Conservation (phyloP, 805 yeast genomes). For the Candida khao-thaluensis region DNA sequence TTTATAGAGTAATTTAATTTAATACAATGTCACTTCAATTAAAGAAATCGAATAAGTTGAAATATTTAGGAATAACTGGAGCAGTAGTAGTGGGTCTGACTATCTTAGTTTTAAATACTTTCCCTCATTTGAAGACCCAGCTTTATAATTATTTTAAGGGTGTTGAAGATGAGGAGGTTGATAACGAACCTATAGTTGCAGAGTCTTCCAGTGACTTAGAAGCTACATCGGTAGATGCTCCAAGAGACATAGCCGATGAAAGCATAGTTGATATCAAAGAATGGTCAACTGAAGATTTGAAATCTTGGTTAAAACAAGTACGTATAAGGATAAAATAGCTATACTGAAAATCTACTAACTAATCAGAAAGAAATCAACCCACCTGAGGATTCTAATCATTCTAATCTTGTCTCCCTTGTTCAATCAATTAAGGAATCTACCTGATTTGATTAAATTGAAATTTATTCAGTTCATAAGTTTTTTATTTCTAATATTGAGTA, state of each 20-base stretch:
- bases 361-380: conserved; percentile 46
- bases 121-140: conserved; percentile 46
- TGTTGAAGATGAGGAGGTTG: conserved; percentile 19
- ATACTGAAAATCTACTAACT: conserved; percentile 9
- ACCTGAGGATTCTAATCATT: conserved; percentile 46
- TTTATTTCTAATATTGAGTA: neutral
- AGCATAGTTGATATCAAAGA: conserved; percentile 28
- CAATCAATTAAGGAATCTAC: conserved; percentile 36
- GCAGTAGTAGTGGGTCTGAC: conserved; percentile 45
- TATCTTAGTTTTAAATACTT: conserved; percentile 43
- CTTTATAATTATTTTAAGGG: conserved; percentile 24
- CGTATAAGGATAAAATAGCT: conserved; percentile 19
- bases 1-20: no score
- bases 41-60: conserved; percentile 16
- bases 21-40: conserved; percentile 13
- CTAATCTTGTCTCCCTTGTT: conserved; percentile 48
- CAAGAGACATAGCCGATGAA: conserved; percentile 16
- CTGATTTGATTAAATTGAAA: conserved; percentile 16
- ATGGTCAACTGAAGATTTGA: conserved; percentile 38
- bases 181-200: conserved; percentile 26
- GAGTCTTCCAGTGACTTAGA: conserved; percentile 10
- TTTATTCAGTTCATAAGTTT: neutral
- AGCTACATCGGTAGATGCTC: conserved; percentile 6
- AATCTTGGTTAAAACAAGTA: conserved; percentile 38
- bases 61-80: conserved; percentile 31